Conservation (phyloP, 176 grass and related monocot genomes). For the Carex myosuroides region DNA sequence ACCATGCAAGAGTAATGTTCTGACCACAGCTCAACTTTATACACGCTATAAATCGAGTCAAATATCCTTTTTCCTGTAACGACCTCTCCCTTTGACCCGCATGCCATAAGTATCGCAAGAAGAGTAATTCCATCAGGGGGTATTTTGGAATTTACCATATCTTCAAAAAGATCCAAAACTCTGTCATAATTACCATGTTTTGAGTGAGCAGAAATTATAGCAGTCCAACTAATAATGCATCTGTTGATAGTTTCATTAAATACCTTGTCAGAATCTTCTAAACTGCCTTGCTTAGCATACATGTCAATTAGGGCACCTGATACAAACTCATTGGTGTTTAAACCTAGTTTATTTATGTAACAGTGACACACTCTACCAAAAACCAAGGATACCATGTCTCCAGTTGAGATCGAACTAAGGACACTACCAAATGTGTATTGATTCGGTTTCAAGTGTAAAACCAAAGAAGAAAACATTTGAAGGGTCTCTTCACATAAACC, state of each 20-base stretch:
- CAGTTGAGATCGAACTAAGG: conserved; percentile 48
- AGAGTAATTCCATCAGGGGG: conserved; percentile 50
- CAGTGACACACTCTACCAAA: conserved; percentile 67
- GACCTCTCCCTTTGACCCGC: conserved; percentile 55
- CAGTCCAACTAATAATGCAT: conserved; percentile 57
- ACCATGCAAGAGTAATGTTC: conserved; percentile 86
- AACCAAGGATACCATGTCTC: conserved; percentile 47
- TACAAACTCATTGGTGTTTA: conserved; percentile 42
- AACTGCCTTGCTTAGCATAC: conserved; percentile 72
- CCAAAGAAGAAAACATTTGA: conserved; percentile 48
- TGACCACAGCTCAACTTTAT: conserved; percentile 44
- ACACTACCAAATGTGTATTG: conserved; percentile 74
- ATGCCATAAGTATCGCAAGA: conserved; percentile 66
- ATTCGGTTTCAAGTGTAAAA: conserved; percentile 35
- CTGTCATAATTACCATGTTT: conserved; percentile 52
- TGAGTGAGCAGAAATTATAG: conserved; percentile 60
- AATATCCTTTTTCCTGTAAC: conserved; percentile 39
- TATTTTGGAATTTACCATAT: conserved; percentile 42
- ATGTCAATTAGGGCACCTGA: conserved; percentile 76
- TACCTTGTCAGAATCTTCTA: conserved; percentile 46
- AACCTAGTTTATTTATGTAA: conserved; percentile 40
- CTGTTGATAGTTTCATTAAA: conserved; percentile 30
- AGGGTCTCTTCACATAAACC: conserved; percentile 46
- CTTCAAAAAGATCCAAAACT: conserved; percentile 49
- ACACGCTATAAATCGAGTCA: conserved; percentile 38